A percentile compares a stretch with the other conserved stretches of the same genome.
These are phyloP conservation scores for Talaromyces stipitatus DNA, from an alignment of 495 filamentous ascomycete species.

Conservation along the genomic window DNA sequence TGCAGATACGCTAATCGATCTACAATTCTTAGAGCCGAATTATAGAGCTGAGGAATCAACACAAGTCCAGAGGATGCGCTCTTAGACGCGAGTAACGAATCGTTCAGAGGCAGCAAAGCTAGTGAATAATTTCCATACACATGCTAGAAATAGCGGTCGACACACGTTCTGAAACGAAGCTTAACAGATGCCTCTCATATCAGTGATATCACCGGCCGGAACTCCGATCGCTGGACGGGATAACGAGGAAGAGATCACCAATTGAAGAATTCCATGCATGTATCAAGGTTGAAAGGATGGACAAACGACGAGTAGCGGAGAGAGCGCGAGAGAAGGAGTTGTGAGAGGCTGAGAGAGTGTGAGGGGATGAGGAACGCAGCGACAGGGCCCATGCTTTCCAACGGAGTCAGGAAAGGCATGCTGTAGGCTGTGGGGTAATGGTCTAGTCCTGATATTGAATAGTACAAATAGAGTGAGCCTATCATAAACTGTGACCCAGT, in stretches of 20 bases:
- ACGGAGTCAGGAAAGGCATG: not conserved
- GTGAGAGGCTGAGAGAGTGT: not conserved
- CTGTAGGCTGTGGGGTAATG: slow-evolving; percentile 2
- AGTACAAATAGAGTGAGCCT: not conserved
- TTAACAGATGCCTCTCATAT: not conserved
- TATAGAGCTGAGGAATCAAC: not conserved
- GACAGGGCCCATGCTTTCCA: not conserved
- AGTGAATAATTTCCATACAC: not conserved
- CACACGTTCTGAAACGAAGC: not conserved
- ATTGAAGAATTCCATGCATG: not conserved
- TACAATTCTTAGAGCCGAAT: not conserved
- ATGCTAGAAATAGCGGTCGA: not conserved
- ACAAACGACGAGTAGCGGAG: not conserved
- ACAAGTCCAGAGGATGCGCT: not conserved
- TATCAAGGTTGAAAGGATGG: not conserved
- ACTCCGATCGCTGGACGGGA: not conserved
- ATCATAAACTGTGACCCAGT: not conserved
- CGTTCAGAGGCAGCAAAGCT: not conserved
- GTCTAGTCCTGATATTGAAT: not conserved
- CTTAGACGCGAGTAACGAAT: not conserved
- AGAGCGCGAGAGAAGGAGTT: not conserved
- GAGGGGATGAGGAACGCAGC: not conserved
- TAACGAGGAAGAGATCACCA: not conserved
- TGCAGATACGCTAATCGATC: not conserved
- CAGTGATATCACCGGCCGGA: not conserved